Conservation (phyloP, 1,139 yeast species). For the Lodderomyces oxycetoniae region DNA sequence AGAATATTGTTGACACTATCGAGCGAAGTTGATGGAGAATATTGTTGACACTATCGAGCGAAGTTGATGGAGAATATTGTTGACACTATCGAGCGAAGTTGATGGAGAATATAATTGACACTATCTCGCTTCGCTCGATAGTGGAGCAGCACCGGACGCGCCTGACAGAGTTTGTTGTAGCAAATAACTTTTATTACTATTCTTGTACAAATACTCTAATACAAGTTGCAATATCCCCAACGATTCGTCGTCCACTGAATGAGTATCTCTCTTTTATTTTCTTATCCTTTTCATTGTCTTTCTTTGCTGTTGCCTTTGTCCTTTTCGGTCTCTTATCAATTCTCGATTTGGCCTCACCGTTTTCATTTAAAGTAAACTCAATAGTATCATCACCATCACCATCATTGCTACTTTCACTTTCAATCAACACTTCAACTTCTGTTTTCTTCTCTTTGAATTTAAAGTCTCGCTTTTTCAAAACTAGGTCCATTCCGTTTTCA, state of each 20-base stretch:
- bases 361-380: slow-evolving; percentile 1
- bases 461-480: not conserved
- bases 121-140: no score
- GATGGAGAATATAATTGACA: no score
- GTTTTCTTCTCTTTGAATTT: not conserved
- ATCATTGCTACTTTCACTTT: not conserved
- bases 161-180: no score
- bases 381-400: slow-evolving; percentile 1
- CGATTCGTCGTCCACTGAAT: slow-evolving; percentile 5
- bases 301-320: not conserved
- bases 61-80: no score
- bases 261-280: slow-evolving; percentile 1
- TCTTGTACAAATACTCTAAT: slow-evolving; percentile 12
- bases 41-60: no score
- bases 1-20: no score
- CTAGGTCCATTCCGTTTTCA: slow-evolving; percentile 2
- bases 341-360: not conserved
- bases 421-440: not conserved
- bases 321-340: slow-evolving; percentile 4
- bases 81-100: no score
- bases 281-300: not conserved
- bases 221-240: slow-evolving; percentile 13
- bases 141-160: no score
- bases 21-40: no score
- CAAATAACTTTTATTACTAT: no score